Base-by-base conservation (phyloP, 371 early-diverging fungal species). In the Blastocladiella emersonii region DNA sequence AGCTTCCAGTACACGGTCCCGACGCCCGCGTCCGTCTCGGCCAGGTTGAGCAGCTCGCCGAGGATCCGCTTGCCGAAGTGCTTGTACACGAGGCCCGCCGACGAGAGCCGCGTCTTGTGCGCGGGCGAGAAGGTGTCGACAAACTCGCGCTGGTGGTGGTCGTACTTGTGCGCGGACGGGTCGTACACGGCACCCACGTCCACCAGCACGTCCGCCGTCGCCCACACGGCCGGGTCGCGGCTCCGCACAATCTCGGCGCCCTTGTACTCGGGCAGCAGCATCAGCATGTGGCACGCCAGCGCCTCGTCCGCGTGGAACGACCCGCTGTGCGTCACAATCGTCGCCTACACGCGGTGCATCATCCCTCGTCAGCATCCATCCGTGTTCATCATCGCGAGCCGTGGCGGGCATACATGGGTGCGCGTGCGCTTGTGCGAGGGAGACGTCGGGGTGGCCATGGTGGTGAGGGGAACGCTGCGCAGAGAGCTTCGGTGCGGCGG, bases 71-170 rank as follows among this genome's bases (percentile, higher is more conserved):
- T 79, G 49, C 95, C 94, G 72, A 88, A 95, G 70, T 94, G 93
- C 84, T 92, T 92, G 79, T 89, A 93, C 56, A 93, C 77, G 23
- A 95, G 73, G 49, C 96, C 96, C 34, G 94, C 92, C 67, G 89
- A 88, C 82, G 91, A 90, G 60, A 95, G 78, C 76, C 91, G 92
- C 68, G 92, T 91, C 45, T 71, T 73, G 70, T 90, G 88, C 61
- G 83, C 74, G 34, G 72, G 75, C 56, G 83, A 83, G 73, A 93
- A 96, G 51, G 92, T 90, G 67, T 95, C 94, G 43, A 70, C 73
- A 70, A 98, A 99, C 30, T 87, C 91, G 64, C 94, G 86, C 74
- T 98, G 98, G 71, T 99, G 99, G 70, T 99, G 99, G 70, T 99
- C 99, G 71, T 85, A 99, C 56, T 91, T 80, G 62, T 83, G 74